Conservation (phyloP, 2,329 filamentous ascomycete species). For the Monosporascus cannonballus region DNA sequence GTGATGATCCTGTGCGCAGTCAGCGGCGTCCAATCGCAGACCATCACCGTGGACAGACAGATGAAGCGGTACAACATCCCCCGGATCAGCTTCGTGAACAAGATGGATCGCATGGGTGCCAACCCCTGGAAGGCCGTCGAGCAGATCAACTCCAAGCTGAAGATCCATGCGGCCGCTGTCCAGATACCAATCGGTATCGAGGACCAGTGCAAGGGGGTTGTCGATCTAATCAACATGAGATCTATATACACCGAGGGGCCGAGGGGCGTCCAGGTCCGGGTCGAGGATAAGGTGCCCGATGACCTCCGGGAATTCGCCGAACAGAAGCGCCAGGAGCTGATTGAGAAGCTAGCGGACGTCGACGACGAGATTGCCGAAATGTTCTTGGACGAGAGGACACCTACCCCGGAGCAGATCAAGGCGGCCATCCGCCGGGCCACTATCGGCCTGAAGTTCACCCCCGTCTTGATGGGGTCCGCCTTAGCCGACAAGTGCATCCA, state of each 20-base stretch:
- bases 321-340: constrained; percentile 77
- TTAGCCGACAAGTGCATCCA: constrained; percentile 92
- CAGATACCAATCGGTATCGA: constrained; percentile 93
- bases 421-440: constrained; percentile 87
- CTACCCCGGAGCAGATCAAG: constrained; percentile 78
- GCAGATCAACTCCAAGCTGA: constrained; percentile 94
- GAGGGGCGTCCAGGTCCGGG: constrained; percentile 70
- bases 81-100: constrained; percentile 94
- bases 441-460: constrained; percentile 83
- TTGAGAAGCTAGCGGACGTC: constrained; percentile 94
- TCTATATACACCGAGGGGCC: constrained; percentile 86
- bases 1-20: constrained; percentile 99
- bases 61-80: constrained; percentile 99
- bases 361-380: constrained; percentile 97
- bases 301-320: constrained; percentile 68
- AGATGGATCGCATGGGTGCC: constrained; percentile 98
- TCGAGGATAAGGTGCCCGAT: constrained; percentile 76
- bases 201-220: constrained; percentile 85
- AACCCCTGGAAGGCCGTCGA: constrained; percentile 98
- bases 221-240: constrained; percentile 89
- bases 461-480: constrained; percentile 94
- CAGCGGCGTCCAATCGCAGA: constrained; percentile 94
- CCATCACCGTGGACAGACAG: constrained; percentile 95
- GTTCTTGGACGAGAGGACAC: constrained; percentile 81
- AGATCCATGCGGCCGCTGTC: constrained; percentile 84